These are phyloP conservation scores for Sporobolomyces phaffii DNA, from an alignment of 768 basidiomycete genomes.

Conservation along the genomic window DNA sequence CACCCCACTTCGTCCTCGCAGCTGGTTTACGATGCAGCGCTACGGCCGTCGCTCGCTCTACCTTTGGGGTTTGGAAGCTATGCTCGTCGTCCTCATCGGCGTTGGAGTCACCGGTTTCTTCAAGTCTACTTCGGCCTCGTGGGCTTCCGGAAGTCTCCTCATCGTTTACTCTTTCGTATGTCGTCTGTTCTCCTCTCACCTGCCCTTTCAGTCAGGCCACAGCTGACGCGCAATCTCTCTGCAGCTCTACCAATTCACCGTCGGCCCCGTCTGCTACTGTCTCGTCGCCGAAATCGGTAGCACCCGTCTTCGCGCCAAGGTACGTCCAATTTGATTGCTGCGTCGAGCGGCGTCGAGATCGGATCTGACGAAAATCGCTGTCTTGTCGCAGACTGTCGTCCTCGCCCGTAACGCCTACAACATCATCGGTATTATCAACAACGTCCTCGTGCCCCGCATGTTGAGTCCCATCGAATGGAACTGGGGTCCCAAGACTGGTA, in stretches of 20 bases:
- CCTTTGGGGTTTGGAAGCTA: slow-evolving; percentile 44
- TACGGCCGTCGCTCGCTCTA: slow-evolving; percentile 49
- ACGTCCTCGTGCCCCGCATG: slow-evolving; percentile 23
- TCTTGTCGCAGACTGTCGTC: slow-evolving; percentile 47
- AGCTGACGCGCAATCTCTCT: not conserved
- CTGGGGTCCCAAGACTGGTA: slow-evolving; percentile 34
- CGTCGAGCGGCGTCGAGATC: not conserved
- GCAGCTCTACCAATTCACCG: not conserved
- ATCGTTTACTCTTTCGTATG: slow-evolving; percentile 44
- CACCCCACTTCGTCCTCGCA: too few species aligned
- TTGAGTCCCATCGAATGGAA: slow-evolving; percentile 39
- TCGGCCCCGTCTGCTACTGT: slow-evolving; percentile 33
- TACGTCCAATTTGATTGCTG: not conserved
- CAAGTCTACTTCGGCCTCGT: slow-evolving; percentile 23
- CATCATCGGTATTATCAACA: slow-evolving; percentile 36
- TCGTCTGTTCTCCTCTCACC: slow-evolving; percentile 24
- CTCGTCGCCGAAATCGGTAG: slow-evolving; percentile 46
- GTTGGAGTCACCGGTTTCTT: slow-evolving; percentile 46
- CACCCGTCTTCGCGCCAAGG: slow-evolving; percentile 44
- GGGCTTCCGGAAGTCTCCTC: slow-evolving; percentile 46
- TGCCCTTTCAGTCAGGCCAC: not conserved
- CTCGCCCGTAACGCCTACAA: slow-evolving; percentile 30
- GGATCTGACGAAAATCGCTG: not conserved
- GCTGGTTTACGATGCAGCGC: slow-evolving; percentile 43
- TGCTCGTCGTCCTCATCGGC: slow-evolving; percentile 44